These are phyloP conservation scores for Pichia paraexigua DNA, from an alignment of 805 yeast species.

Conservation along the genomic window DNA sequence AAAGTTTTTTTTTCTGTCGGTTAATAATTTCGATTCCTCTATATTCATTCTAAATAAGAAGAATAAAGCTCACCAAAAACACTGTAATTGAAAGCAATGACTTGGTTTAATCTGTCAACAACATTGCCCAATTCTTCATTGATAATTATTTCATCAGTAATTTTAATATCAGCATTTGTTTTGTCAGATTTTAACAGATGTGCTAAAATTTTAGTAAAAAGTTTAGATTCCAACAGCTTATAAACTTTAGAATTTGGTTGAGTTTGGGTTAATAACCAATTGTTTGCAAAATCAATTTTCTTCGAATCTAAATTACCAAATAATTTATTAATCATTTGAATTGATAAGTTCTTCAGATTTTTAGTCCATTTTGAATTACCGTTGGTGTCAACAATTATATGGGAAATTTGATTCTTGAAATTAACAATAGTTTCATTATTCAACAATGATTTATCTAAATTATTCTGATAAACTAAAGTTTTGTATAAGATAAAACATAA, in stretches of 20 bases:
- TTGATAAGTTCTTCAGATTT: slow-evolving; percentile 62
- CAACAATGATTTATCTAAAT: slow-evolving; percentile 27
- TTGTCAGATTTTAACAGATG: neutral
- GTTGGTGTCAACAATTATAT: slow-evolving; percentile 75
- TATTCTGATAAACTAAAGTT: slow-evolving; percentile 44
- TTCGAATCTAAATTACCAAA: slow-evolving; percentile 25
- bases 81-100: slow-evolving; percentile 73
- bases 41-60: neutral
- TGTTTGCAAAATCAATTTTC: slow-evolving; percentile 54
- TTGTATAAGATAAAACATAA: slow-evolving; percentile 66
- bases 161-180: neutral
- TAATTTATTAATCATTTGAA: slow-evolving; percentile 48
- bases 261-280: slow-evolving; percentile 79
- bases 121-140: slow-evolving; percentile 50
- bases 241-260: slow-evolving; percentile 77
- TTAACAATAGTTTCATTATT: slow-evolving; percentile 30
- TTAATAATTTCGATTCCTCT: neutral
- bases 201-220: slow-evolving; percentile 24
- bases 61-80: slow-evolving; percentile 68
- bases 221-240: slow-evolving; percentile 60
- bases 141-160: slow-evolving; percentile 23
- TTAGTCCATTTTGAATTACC: slow-evolving; percentile 90
- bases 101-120: slow-evolving; percentile 52
- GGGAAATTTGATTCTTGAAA: slow-evolving; percentile 63
- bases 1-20: no score